These are phyloP conservation scores for Penicillium odoratum DNA, from an alignment of 495 filamentous ascomycete genomes.

Conservation along the genomic window DNA sequence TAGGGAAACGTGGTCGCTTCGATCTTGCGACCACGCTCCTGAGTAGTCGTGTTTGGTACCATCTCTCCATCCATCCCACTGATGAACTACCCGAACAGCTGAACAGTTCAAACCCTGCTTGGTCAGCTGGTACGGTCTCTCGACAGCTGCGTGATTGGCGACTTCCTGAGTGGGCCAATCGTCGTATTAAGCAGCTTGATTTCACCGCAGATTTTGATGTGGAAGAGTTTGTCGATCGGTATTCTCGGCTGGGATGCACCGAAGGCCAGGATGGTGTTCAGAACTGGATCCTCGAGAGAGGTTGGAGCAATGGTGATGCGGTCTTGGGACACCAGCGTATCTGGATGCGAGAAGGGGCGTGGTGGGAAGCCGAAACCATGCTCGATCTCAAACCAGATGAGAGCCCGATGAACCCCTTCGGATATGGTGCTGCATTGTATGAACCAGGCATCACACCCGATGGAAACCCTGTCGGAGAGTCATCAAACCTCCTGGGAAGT, in stretches of 20 bases:
- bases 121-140: conserved; percentile 90
- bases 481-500: conserved; percentile 63
- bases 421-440: conserved; percentile 35
- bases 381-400: conserved; percentile 81
- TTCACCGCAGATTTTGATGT: conserved; percentile 96
- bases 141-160: conserved; percentile 90
- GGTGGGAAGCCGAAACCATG: conserved; percentile 99
- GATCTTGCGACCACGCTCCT: conserved; percentile 67
- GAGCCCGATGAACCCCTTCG: conserved; percentile 31
- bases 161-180: conserved; percentile 93
- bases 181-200: conserved; percentile 87
- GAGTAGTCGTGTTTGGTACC: conserved; percentile 93
- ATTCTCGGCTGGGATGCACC: conserved; percentile 78
- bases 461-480: conserved; percentile 52
- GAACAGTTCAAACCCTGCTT: conserved; percentile 63
- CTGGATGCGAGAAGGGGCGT: conserved; percentile 91
- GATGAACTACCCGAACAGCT: conserved; percentile 78
- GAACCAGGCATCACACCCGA: conserved; percentile 32
- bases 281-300: conserved; percentile 91
- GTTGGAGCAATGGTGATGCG: conserved; percentile 98
- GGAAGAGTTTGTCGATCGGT: conserved; percentile 85
- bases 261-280: conserved; percentile 93
- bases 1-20: conserved; percentile 72
- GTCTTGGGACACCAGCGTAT: conserved; percentile 85
- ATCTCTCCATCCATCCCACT: conserved; percentile 86